Conservation (phyloP, 768 basidiomycete genomes). For the Boletus rubescentipes region DNA sequence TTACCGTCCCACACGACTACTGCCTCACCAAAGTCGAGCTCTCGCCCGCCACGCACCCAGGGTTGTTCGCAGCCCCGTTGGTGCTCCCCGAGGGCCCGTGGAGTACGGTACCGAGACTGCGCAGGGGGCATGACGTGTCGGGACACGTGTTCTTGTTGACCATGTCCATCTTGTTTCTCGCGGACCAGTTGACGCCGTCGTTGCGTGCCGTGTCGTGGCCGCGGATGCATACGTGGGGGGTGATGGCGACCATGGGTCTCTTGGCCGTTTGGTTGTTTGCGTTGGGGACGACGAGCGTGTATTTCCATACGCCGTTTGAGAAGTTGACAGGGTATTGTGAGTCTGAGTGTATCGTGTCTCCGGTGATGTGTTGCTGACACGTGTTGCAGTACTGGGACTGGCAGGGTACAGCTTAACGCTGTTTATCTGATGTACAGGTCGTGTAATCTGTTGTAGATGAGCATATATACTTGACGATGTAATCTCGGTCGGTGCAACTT, state of each 20-base stretch:
- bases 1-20: conserved; percentile 55
- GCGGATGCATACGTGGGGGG: conserved; percentile 45
- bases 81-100: conserved; percentile 41
- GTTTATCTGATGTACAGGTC: conserved; percentile 7
- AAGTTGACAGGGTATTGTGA: conserved; percentile 83
- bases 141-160: conserved; percentile 92
- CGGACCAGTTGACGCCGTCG: conserved; percentile 67
- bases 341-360: conserved; percentile 30
- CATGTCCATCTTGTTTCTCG: conserved; percentile 73
- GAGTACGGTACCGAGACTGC: conserved; percentile 57
- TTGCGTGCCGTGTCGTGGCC: conserved; percentile 44
- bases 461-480: neutral
- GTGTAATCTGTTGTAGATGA: neutral
- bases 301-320: conserved; percentile 88
- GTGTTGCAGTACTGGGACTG: conserved; percentile 37
- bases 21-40: conserved; percentile 55
- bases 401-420: conserved; percentile 35
- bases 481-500: neutral
- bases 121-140: conserved; percentile 87
- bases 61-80: conserved; percentile 51
- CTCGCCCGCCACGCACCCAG: conserved; percentile 60
- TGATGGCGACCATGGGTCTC: conserved; percentile 45
- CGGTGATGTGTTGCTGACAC: neutral
- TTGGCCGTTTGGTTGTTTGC: conserved; percentile 73
- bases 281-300: conserved; percentile 76